Conservation (phyloP, 129 eudicot species). For the Helianthus annuus region DNA sequence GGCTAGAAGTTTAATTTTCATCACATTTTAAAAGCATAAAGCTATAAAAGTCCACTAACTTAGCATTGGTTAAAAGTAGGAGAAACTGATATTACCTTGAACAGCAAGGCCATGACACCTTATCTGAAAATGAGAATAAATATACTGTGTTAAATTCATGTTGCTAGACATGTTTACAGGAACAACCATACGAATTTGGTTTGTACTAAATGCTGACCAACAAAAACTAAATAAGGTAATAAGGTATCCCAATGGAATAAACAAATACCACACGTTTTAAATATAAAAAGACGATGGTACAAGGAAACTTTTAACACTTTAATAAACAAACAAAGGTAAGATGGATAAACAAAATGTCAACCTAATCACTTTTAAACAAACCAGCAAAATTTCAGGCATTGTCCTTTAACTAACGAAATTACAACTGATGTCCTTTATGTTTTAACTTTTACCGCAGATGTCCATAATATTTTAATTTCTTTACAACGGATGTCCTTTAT, state of each 20-base stretch:
- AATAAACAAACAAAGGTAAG: neutral
- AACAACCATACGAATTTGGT: neutral
- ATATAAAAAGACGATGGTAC: neutral
- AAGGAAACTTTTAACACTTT: neutral
- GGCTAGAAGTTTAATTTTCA: neutral
- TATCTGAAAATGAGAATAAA: constrained; percentile 27
- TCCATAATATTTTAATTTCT: no score
- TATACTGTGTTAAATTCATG: constrained; percentile 15
- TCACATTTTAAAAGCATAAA: neutral
- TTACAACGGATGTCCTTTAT: no score
- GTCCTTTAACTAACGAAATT: no score
- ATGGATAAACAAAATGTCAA: neutral
- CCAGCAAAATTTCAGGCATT: no score
- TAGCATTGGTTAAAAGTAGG: neutral
- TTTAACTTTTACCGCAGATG: no score
- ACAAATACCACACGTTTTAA: neutral
- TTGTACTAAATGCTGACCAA: neutral
- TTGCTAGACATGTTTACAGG: constrained; percentile 6
- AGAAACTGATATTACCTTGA: constrained; percentile 32
- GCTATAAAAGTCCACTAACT: neutral
- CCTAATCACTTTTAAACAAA: neutral
- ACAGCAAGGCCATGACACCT: constrained; percentile 42
- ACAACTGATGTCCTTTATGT: no score
- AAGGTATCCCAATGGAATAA: neutral
- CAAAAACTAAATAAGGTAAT: neutral